Evolutionary conservation across 441 rosid genomes (phyloP), one percentile per base, ranked within the genome.

Genomic region (Aquilaria agallochum): DNA sequence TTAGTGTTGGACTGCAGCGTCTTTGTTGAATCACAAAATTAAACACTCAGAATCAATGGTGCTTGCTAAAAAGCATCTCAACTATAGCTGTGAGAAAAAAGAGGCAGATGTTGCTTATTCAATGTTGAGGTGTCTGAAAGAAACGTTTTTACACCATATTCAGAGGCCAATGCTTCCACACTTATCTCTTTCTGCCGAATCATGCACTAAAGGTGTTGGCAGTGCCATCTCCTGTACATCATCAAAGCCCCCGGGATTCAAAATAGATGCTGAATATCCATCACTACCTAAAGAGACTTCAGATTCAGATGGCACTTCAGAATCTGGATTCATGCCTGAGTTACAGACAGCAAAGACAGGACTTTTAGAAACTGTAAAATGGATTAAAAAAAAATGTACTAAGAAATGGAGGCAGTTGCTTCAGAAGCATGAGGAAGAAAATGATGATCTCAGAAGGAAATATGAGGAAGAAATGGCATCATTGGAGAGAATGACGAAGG

Each of bases 1-100:
- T 63, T 73, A 89, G 96, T 89, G 96, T 68, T 86, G 94, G 98
- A 85, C 76, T 65, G 88, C 96, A 72, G 90, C 88, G 60, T 81
- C 90, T 65, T 67, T 88, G 77, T 67, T 76, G 70, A 85, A 84
- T 83, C 68, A 82, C 67, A 85, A 85, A 77, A 71, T 87, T 68
- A 72, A 74, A 73, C 86, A 64, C 71, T 80, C 71, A 74, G 89
- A 79, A 75, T 88, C 97, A 14, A 72, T 95, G 76, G 85, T 58
- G 48, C 82, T 78, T 54, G 96, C 95, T 53, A 83, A 80, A 74
- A 68, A 78, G 69, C 84, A 74, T 73, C 74, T 92, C 56, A 76
- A 80, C 53, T 89, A 84, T 66, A 20, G 53, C 63, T 95, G 99
- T 86, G 76, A 72, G 67, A 79, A 72, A 76, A 84, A 76, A 65